Evolutionary conservation across 2,329 filamentous ascomycete species (phyloP).

Genomic region (Colletotrichum graminicola): DNA sequence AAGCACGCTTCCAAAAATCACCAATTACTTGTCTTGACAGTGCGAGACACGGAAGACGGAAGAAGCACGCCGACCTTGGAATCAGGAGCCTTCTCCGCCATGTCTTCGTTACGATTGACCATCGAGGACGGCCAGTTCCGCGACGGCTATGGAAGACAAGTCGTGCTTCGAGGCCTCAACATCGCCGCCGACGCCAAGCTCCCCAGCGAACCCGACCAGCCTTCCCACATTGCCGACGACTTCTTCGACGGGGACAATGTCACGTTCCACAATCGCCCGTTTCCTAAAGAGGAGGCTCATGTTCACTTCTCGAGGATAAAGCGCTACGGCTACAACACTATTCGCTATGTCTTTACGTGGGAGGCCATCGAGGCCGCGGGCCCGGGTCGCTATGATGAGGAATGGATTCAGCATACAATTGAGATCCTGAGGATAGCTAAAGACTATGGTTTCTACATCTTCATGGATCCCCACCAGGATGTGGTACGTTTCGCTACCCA

Average conservation of each 20-base stretch:
- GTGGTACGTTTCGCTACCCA: conserved; percentile 70
- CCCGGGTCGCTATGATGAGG: conserved; percentile 92
- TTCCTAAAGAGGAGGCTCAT: conserved; percentile 84
- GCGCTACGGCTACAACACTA: conserved; percentile 94
- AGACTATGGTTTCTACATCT: conserved; percentile 92
- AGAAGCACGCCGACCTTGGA: not conserved
- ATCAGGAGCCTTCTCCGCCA: conserved; percentile 53
- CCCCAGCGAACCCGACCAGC: conserved; percentile 82
- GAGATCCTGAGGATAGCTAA: conserved; percentile 85
- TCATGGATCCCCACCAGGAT: conserved; percentile 99
- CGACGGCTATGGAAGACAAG: conserved; percentile 83
- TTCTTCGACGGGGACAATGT: conserved; percentile 96
- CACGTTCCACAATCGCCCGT: conserved; percentile 88
- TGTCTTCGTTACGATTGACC: conserved; percentile 81
- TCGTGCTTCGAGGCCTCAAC: conserved; percentile 94
- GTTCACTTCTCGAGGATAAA: conserved; percentile 87
- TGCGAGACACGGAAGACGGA: not conserved
- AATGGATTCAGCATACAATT: conserved; percentile 93
- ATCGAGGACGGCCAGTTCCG: conserved; percentile 90
- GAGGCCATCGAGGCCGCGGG: conserved; percentile 96
- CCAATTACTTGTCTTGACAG: not conserved
- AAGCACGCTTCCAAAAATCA: conserved; percentile 5
- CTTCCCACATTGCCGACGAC: conserved; percentile 80
- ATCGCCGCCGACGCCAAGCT: conserved; percentile 91
- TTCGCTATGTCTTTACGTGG: conserved; percentile 98